Conservation (phyloP, 148 eudicot species). For the Spergularia marina region DNA sequence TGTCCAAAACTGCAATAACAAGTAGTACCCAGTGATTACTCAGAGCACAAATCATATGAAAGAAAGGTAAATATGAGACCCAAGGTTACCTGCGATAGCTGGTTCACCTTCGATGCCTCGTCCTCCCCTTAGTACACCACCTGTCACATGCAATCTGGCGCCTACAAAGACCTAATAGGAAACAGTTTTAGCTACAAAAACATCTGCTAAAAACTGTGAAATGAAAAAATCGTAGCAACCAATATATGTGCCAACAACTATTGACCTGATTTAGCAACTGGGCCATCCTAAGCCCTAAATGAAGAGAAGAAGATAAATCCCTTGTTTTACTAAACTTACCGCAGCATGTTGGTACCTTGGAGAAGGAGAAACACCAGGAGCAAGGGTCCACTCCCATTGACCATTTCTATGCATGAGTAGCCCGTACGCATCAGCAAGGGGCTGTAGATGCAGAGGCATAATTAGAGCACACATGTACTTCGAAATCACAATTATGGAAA, state of each 20-base stretch:
- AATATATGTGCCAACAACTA: slow-evolving; percentile 6
- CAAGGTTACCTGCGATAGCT: slow-evolving; percentile 64
- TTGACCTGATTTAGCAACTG: neutral
- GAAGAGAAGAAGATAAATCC: neutral
- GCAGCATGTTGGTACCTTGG: slow-evolving; percentile 96
- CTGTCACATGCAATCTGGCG: slow-evolving; percentile 95
- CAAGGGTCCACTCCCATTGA: slow-evolving; percentile 99
- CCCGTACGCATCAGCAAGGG: slow-evolving; percentile 94
- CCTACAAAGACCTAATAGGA: slow-evolving; percentile 87
- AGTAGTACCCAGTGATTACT: neutral
- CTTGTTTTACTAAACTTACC: slow-evolving; percentile 46
- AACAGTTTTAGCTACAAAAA: slow-evolving; percentile 25
- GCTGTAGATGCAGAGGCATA: slow-evolving; percentile 50
- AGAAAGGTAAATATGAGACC: slow-evolving; percentile 12
- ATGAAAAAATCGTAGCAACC: neutral
- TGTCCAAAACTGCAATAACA: slow-evolving; percentile 73
- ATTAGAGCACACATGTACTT: slow-evolving; percentile 11
- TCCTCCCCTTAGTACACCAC: slow-evolving; percentile 93
- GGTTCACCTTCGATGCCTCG: slow-evolving; percentile 88
- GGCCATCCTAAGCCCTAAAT: neutral
- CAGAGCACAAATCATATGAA: neutral
- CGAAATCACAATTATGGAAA: no score
- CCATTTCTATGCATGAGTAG: slow-evolving; percentile 96
- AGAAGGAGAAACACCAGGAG: slow-evolving; percentile 96
- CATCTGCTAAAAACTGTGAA: neutral